A percentile compares a stretch with the other conserved stretches of the same genome.
Evolutionary conservation across 352 stramenopile genomes (phyloP).

Genomic region (Globisporangium heterothallicum): DNA sequence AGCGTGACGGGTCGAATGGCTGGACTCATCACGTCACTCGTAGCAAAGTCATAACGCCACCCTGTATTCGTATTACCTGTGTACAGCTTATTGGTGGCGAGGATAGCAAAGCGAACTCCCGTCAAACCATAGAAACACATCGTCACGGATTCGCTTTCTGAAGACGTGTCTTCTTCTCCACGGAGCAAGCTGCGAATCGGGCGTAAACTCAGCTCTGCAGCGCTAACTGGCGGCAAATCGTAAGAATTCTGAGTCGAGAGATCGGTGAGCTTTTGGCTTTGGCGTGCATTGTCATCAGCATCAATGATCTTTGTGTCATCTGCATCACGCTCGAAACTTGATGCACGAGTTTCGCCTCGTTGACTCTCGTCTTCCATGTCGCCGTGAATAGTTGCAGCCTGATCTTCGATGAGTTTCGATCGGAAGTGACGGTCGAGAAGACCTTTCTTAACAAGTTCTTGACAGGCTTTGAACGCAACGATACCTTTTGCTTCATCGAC

Average conservation of each 20-base stretch:
- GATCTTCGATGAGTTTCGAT: conserved; percentile 61
- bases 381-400: conserved; percentile 29
- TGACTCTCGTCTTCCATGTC: conserved; percentile 15
- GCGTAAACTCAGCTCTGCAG: conserved; percentile 56
- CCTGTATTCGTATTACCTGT: conserved; percentile 74
- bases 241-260: conserved; percentile 81
- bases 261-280: conserved; percentile 37
- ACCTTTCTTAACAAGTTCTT: conserved; percentile 65
- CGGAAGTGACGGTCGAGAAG: conserved; percentile 66
- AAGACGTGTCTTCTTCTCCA: conserved; percentile 1
- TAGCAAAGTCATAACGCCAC: conserved; percentile 82
- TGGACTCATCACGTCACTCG: conserved; percentile 64
- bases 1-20: conserved; percentile 57
- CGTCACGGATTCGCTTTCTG: conserved; percentile 27
- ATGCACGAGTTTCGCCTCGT: neutral
- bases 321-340: neutral
- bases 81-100: conserved; percentile 73
- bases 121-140: conserved; percentile 81
- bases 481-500: conserved; percentile 73
- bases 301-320: conserved; percentile 33
- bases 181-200: conserved; percentile 50
- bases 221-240: conserved; percentile 77
- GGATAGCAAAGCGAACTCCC: conserved; percentile 62
- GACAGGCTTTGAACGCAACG: conserved; percentile 74
- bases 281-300: conserved; percentile 9